Evolutionary conservation across 257 asterid genomes (phyloP).

Genomic region (Solanum bulbocastanum): DNA sequence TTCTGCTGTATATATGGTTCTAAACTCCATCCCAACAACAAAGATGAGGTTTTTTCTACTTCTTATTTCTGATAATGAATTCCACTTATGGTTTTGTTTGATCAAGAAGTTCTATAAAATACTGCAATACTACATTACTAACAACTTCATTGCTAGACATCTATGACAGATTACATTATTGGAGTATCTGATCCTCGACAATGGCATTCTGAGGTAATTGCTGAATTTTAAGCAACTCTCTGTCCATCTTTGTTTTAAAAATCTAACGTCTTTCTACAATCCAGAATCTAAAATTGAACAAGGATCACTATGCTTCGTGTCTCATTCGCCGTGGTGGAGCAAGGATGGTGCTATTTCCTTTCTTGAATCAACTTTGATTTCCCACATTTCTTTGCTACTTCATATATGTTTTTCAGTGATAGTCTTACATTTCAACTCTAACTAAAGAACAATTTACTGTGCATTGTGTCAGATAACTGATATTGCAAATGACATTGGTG

Average conservation of each 20-base stretch:
- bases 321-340: slow-evolving; percentile 74
- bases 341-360: slow-evolving; percentile 42
- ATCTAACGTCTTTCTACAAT: slow-evolving; percentile 12
- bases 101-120: neutral
- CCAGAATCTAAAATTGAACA: slow-evolving; percentile 63
- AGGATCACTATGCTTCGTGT: slow-evolving; percentile 79
- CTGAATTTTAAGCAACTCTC: slow-evolving; percentile 5
- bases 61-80: neutral
- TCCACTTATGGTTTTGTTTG: neutral
- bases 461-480: slow-evolving; percentile 35
- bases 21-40: slow-evolving; percentile 72
- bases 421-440: neutral
- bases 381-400: neutral
- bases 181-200: slow-evolving; percentile 79
- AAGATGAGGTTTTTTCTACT: slow-evolving; percentile 38
- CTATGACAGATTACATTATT: slow-evolving; percentile 81
- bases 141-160: slow-evolving; percentile 24
- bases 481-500: slow-evolving; percentile 67
- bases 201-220: slow-evolving; percentile 76
- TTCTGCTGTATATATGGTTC: slow-evolving; percentile 83
- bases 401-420: neutral
- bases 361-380: slow-evolving; percentile 2
- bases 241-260: neutral
- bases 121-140: neutral
- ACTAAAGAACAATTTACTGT: neutral